Evolutionary conservation across 805 yeast species (phyloP).

Genomic region (Hyphopichia homilentoma): DNA sequence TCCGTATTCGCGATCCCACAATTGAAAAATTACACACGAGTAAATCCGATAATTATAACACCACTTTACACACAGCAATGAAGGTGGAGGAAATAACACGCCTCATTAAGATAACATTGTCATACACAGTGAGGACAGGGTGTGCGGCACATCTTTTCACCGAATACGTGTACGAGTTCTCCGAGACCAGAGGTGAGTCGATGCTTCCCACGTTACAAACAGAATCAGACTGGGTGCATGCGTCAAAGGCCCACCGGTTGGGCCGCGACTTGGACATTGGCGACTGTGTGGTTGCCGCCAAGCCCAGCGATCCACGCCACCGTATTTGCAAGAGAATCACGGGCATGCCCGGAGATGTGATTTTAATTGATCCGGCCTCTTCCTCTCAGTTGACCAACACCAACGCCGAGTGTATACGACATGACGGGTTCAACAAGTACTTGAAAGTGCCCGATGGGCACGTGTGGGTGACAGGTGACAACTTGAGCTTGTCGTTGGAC

Average conservation of each 20-base stretch:
- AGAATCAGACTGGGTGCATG: constrained; percentile 74
- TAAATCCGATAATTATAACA: too few species aligned
- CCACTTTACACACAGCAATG: too few species aligned
- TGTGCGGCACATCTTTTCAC: constrained; percentile 66
- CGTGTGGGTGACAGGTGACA: constrained; percentile 97
- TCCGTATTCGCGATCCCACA: too few species aligned
- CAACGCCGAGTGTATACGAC: constrained; percentile 17
- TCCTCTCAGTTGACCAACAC: constrained; percentile 40
- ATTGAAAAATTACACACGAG: too few species aligned
- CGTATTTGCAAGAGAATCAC: constrained; percentile 90
- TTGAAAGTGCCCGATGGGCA: constrained; percentile 90
- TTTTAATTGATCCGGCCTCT: constrained; percentile 76
- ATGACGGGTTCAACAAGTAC: constrained; percentile 50
- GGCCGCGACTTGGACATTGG: constrained; percentile 76
- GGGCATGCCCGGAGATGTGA: constrained; percentile 93
- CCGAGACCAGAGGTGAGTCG: constrained; percentile 87
- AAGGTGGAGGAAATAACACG: too few species aligned
- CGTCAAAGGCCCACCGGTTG: constrained; percentile 55
- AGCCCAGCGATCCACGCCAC: constrained; percentile 84
- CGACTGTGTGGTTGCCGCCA: constrained; percentile 80
- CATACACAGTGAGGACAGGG: constrained; percentile 57
- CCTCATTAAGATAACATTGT: constrained; percentile 8
- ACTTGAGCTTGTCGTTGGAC: constrained; percentile 80
- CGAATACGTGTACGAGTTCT: constrained; percentile 65
- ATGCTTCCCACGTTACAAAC: constrained; percentile 89